Percentiles rank a stretch among this genome's conserved stretches.
phyloP scores from a whole-genome alignment of 2,329 filamentous ascomycete genomes.

The Talaromyces sp. region DNA sequence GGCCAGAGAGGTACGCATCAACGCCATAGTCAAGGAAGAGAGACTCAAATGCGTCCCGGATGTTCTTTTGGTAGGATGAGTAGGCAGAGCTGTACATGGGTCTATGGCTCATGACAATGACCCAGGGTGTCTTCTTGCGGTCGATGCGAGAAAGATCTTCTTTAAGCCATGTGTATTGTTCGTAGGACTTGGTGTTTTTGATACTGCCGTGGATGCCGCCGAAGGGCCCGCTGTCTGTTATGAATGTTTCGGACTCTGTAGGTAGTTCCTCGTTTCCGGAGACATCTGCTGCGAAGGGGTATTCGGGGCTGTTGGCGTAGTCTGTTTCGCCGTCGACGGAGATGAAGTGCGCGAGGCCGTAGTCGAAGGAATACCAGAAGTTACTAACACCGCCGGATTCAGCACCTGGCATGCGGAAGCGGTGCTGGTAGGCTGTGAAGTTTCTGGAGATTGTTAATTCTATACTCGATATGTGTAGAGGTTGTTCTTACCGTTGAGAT shows the following conservation, averaged over 20 bases:
- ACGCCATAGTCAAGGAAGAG: conserved; percentile 50
- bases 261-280: conserved; percentile 47
- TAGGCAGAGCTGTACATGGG: conserved; percentile 53
- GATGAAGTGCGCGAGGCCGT: conserved; percentile 57
- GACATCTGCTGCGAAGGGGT: conserved; percentile 48
- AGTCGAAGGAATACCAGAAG: conserved; percentile 60
- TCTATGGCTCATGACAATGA: conserved; percentile 53
- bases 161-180: conserved; percentile 44
- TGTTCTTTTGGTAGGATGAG: conserved; percentile 48
- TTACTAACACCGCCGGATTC: conserved; percentile 54
- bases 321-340: conserved; percentile 55
- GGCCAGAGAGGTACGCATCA: conserved; percentile 51
- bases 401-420: conserved; percentile 55
- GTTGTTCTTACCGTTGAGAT: conserved; percentile 54
- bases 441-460: conserved; percentile 39
- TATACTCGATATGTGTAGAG: too few species aligned
- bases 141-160: conserved; percentile 51
- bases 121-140: conserved; percentile 54
- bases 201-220: conserved; percentile 46
- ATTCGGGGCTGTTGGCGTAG: conserved; percentile 52
- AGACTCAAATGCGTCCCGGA: conserved; percentile 51
- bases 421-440: conserved; percentile 56
- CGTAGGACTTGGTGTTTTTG: conserved; percentile 47
- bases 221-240: conserved; percentile 56
- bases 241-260: conserved; percentile 46